Evolutionary conservation across 495 filamentous ascomycete species (phyloP).

Genomic region (Aspergillus baeticus): DNA sequence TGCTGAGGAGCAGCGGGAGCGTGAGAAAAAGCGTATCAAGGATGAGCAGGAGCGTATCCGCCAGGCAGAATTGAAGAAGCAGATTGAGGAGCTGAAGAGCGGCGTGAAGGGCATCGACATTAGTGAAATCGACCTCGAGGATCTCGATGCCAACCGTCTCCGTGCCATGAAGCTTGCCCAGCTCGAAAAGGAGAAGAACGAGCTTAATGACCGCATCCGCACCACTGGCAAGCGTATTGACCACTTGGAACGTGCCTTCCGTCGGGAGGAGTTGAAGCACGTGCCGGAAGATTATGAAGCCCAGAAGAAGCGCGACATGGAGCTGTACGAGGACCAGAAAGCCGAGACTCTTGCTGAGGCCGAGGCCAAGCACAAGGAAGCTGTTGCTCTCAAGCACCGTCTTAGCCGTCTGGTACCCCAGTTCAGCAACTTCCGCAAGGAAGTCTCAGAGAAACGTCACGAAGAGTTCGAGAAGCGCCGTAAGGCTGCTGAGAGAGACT

Average conservation of each 20-base stretch:
- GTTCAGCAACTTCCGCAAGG: slow-evolving; percentile 79
- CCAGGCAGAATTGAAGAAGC: slow-evolving; percentile 90
- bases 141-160: slow-evolving; percentile 83
- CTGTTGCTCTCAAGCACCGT: slow-evolving; percentile 88
- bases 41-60: slow-evolving; percentile 90
- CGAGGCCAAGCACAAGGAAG: slow-evolving; percentile 84
- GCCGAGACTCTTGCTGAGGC: slow-evolving; percentile 74
- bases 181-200: slow-evolving; percentile 97
- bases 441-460: slow-evolving; percentile 79
- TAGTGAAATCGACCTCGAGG: slow-evolving; percentile 73
- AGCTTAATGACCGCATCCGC: slow-evolving; percentile 81
- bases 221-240: slow-evolving; percentile 95
- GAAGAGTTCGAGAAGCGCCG: slow-evolving; percentile 94
- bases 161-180: slow-evolving; percentile 92
- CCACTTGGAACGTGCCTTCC: slow-evolving; percentile 94
- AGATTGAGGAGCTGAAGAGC: slow-evolving; percentile 92
- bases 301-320: slow-evolving; percentile 78
- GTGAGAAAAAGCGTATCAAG: slow-evolving; percentile 83
- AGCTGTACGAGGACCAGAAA: slow-evolving; percentile 75
- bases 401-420: slow-evolving; percentile 73
- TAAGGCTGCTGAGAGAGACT: slow-evolving; percentile 82
- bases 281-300: slow-evolving; percentile 79
- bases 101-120: slow-evolving; percentile 76
- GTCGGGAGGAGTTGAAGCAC: slow-evolving; percentile 92
- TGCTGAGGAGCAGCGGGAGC: slow-evolving; percentile 84